Evolutionary conservation across 192 early-diverging fungal species (phyloP), one percentile per base, ranked within the genome.

Genomic region (Funneliformis mosseae): DNA sequence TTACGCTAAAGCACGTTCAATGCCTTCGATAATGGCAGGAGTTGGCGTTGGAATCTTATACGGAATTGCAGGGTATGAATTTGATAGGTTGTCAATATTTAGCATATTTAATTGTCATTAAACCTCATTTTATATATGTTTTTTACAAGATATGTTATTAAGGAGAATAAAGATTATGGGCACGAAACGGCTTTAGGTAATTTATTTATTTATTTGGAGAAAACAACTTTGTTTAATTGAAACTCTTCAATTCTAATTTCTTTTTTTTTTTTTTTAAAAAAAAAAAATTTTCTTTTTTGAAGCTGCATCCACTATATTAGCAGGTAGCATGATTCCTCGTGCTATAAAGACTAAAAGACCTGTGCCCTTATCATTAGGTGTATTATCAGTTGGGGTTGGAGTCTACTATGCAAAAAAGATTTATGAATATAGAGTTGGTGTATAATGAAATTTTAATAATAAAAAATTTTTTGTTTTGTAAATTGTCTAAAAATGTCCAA

Each of bases 381-480:
- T 85, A 33, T 62, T 77, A 18, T 85, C 86, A 12, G 9, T 85
- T 21, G 80, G 78, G 41, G 84, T 82, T 42, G 86, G 86, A n/a
- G 81, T 80, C 33, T 87, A 85, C 55, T 87, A 87, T 76, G 76
- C 71, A 10, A 87, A 87, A 42, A 87, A 87, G 55, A 82, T 87
- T 60, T 80, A 84, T 1, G 86, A 87, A 25, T 84, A 87, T 80
- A 50, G 78, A 81, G 27, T 69, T 69, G 38, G 33, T 66, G 23
- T 33, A 33, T 66, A 66, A 66, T 64, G 27, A 23, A 27, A n/a
- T 64, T 18, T 55, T 55, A 55, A 55, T 55, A 55, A 55, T 55
- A 21, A 55, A 14, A 48, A 28, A 25, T 25, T 23, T 27, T 21
- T 10, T 28, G 33, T n/a, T n/a, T n/a, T n/a, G n/a, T n/a, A 25